phyloP scores from a whole-genome alignment of 176 grass and related monocot genomes.

The Oryza nivara region DNA sequence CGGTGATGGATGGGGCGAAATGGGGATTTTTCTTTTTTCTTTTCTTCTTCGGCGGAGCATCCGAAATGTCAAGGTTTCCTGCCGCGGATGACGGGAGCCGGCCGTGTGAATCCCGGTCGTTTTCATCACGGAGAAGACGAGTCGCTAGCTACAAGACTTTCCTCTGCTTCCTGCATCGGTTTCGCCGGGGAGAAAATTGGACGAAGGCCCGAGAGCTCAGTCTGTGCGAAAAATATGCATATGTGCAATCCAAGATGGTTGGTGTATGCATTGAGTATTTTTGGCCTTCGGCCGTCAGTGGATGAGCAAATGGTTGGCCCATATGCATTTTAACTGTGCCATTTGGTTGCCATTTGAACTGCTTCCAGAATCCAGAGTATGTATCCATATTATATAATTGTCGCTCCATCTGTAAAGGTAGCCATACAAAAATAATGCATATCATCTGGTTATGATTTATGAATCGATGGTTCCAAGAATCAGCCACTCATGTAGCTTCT shows the following conservation, averaged over 20 bases:
- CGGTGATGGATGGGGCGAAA: not conserved
- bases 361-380: not conserved
- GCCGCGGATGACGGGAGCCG: not conserved
- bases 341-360: conserved; percentile 34
- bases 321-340: not conserved
- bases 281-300: not conserved
- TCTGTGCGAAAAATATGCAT: too few relatives aligned
- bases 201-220: not conserved
- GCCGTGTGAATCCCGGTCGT: not conserved
- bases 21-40: not conserved
- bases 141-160: not conserved
- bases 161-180: not conserved
- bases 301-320: conserved; percentile 34
- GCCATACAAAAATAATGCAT: not conserved
- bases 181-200: not conserved
- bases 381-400: not conserved
- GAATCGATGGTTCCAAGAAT: not conserved
- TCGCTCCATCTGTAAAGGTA: not conserved
- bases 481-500: not conserved
- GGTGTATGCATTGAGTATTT: not conserved
- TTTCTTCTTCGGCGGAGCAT: not conserved
- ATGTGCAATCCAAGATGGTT: not conserved
- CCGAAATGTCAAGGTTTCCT: not conserved
- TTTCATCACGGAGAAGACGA: not conserved
- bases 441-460: not conserved